Percentiles rank a stretch among this genome's conserved stretches.
Evolutionary conservation across 2,329 filamentous ascomycete species (phyloP).

Genomic region (Rutstroemia sp.): DNA sequence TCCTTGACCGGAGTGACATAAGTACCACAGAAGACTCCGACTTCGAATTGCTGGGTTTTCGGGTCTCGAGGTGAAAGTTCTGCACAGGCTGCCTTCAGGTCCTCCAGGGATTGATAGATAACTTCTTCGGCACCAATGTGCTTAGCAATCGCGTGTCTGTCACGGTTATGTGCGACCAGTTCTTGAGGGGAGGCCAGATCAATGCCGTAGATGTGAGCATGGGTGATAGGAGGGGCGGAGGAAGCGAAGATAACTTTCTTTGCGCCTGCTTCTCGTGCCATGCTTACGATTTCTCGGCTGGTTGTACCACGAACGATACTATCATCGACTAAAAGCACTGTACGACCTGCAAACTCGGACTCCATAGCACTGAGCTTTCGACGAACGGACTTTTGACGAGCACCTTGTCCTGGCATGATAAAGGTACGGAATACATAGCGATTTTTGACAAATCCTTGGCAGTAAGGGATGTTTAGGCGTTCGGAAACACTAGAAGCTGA

Average conservation of each 20-base stretch:
- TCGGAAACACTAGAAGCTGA: conserved; percentile 72
- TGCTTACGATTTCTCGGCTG: conserved; percentile 68
- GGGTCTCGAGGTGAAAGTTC: conserved; percentile 56
- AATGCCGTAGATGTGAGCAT: conserved; percentile 83
- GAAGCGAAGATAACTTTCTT: conserved; percentile 76
- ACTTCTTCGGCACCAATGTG: conserved; percentile 70
- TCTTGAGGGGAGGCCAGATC: conserved; percentile 66
- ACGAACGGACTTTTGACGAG: conserved; percentile 77
- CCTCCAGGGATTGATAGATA: conserved; percentile 68
- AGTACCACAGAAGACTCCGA: conserved; percentile 84
- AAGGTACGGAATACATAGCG: conserved; percentile 84
- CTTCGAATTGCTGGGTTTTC: conserved; percentile 62
- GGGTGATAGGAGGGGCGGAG: conserved; percentile 74
- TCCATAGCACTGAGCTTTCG: conserved; percentile 85
- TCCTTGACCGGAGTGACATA: conserved; percentile 76
- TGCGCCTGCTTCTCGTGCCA: conserved; percentile 80
- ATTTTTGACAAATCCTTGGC: conserved; percentile 82
- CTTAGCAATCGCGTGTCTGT: conserved; percentile 51
- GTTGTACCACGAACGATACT: conserved; percentile 85
- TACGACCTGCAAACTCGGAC: conserved; percentile 73
- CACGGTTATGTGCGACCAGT: conserved; percentile 63
- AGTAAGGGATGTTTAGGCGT: conserved; percentile 67
- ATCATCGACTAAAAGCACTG: conserved; percentile 81
- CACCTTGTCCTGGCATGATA: conserved; percentile 76
- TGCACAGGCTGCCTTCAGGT: conserved; percentile 72